These are phyloP conservation scores for Solanum virginianum DNA, from an alignment of 257 asterid genomes.

Conservation along the genomic window DNA sequence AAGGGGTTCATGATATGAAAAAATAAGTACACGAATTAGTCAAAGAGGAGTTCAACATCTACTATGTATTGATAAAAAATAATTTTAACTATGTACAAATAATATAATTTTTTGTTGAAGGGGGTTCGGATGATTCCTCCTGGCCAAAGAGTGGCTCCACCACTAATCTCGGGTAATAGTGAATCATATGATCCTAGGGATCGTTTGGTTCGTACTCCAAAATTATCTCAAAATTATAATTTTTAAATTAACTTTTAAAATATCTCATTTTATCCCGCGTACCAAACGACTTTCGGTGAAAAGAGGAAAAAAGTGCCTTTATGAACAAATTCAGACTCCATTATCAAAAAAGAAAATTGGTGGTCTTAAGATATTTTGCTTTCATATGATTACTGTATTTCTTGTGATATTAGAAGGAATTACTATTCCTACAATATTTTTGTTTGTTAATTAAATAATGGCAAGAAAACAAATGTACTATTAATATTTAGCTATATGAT, in stretches of 20 bases:
- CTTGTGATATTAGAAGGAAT: not conserved
- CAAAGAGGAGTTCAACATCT: no score
- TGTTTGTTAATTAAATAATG: not conserved
- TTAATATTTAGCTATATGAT: not conserved
- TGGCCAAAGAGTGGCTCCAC: no score
- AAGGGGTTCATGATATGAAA: no score
- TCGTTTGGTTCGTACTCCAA: not conserved
- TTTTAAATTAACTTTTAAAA: not conserved
- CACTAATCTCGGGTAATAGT: not conserved
- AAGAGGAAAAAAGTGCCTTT: not conserved
- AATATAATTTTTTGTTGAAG: no score
- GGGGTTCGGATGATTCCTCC: no score
- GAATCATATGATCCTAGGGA: not conserved
- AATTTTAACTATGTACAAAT: no score
- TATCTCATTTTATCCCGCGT: not conserved
- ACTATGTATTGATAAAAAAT: no score
- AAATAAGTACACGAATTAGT: no score
- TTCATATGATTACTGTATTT: not conserved
- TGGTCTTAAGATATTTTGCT: not conserved
- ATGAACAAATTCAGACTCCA: not conserved
- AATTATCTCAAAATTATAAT: not conserved
- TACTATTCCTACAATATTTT: not conserved
- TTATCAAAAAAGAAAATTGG: not conserved
- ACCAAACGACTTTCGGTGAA: not conserved
- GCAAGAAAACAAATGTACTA: not conserved